Conservation (phyloP, 1,284 basidiomycete species). For the Leccinum pseudoinsigne region DNA sequence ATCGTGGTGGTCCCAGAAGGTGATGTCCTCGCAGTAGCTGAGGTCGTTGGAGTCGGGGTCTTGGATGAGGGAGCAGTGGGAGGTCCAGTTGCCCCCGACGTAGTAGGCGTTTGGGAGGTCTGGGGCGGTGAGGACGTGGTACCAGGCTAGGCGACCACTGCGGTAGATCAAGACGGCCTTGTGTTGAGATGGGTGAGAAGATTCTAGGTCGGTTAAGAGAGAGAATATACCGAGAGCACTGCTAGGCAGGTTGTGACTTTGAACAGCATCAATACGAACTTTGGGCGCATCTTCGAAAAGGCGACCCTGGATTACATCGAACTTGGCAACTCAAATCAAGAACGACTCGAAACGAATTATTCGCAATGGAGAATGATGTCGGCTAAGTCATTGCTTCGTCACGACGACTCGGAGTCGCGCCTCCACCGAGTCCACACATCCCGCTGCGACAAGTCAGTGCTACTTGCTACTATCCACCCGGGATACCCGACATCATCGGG, state of each 20-base stretch:
- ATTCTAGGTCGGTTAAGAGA: neutral
- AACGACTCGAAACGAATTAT: too few relatives aligned
- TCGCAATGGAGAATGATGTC: neutral
- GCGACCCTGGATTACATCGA: neutral
- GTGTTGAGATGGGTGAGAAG: neutral
- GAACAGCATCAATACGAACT: constrained; percentile 16
- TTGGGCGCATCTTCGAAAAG: neutral
- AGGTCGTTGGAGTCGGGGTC: constrained; percentile 37
- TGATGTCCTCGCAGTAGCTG: constrained; percentile 62
- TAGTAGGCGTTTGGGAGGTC: constrained; percentile 50
- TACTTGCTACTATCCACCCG: too few relatives aligned
- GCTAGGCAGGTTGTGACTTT: constrained; percentile 11
- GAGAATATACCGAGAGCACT: constrained; percentile 20
- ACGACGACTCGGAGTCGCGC: neutral
- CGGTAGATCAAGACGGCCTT: constrained; percentile 38
- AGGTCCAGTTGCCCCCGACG: constrained; percentile 43
- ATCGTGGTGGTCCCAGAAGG: constrained; percentile 52
- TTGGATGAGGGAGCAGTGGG: constrained; percentile 44
- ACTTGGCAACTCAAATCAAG: too few relatives aligned
- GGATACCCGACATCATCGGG: neutral
- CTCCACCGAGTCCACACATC: too few relatives aligned
- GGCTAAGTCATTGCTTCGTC: neutral
- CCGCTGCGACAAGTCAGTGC: too few relatives aligned
- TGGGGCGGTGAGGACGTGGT: constrained; percentile 42
- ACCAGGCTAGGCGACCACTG: constrained; percentile 39